Conservation (phyloP, 768 basidiomycete genomes). For the Exsudoporus frostii region DNA sequence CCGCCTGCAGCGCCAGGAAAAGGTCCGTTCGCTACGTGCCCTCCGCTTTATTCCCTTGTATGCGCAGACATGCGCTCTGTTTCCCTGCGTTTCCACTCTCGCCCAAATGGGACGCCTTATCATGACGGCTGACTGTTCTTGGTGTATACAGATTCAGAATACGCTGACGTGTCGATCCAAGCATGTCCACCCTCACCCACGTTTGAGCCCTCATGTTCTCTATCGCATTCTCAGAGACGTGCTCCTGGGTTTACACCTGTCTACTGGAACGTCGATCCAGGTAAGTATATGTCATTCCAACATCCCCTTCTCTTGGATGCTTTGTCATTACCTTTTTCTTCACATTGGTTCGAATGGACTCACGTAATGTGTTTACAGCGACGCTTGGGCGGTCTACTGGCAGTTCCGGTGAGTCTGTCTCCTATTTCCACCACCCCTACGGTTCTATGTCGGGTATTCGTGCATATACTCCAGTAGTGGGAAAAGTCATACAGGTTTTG, state of each 20-base stretch:
- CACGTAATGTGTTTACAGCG: constrained; percentile 1
- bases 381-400: not conserved
- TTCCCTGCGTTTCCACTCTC: not conserved
- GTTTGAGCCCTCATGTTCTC: not conserved
- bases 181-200: not conserved
- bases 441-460: not conserved
- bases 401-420: constrained; percentile 8
- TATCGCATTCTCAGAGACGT: not conserved
- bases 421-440: not conserved
- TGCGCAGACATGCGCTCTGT: not conserved
- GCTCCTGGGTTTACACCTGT: constrained; percentile 1
- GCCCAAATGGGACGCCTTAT: not conserved
- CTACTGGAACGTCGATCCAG: constrained; percentile 7
- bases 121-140: not conserved
- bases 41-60: not conserved
- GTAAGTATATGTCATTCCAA: constrained; percentile 3
- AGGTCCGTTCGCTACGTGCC: not conserved
- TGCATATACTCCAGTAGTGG: not conserved
- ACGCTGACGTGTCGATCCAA: constrained; percentile 12
- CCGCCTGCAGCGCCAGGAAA: not conserved
- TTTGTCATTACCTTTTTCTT: not conserved
- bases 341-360: not conserved
- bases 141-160: constrained; percentile 16
- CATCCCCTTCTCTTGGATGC: not conserved
- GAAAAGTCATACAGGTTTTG: not conserved